Percentiles rank a stretch among this genome's conserved stretches.
Conservation (phyloP, 768 basidiomycete species). For the Clavulina sp. region DNA sequence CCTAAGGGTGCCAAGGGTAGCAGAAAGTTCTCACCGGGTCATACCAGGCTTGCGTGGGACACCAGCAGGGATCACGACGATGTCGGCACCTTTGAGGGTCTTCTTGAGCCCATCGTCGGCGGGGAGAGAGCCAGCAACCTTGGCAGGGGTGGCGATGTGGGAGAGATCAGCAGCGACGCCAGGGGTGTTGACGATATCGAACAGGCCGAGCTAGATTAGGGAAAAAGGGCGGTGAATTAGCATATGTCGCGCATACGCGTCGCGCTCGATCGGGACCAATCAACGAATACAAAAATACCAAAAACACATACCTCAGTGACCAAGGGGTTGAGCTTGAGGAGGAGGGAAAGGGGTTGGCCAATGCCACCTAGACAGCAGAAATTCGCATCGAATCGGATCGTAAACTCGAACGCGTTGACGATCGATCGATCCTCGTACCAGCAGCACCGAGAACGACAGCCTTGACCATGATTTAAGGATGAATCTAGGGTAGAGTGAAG, state of each 20-base stretch:
- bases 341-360: conserved; percentile 85
- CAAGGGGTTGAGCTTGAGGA: conserved; percentile 71
- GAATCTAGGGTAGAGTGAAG: neutral
- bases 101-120: conserved; percentile 67
- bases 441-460: conserved; percentile 94
- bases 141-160: conserved; percentile 80
- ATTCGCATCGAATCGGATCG: neutral
- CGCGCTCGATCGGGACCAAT: neutral
- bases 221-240: neutral
- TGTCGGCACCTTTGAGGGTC: conserved; percentile 64
- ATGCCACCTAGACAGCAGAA: conserved; percentile 53
- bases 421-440: conserved; percentile 31
- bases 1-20: neutral
- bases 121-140: conserved; percentile 59
- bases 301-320: conserved; percentile 45
- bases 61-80: conserved; percentile 93
- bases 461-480: conserved; percentile 35
- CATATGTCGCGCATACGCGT: no score
- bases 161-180: conserved; percentile 92
- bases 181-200: conserved; percentile 94
- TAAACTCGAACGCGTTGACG: neutral
- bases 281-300: neutral
- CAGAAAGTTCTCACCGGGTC: conserved; percentile 7
- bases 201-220: conserved; percentile 51
- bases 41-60: conserved; percentile 91